Evolutionary conservation across 306 rosid genomes (phyloP), one percentile per base, ranked within the genome.

Genomic region (Vigna reflexopilosa): DNA sequence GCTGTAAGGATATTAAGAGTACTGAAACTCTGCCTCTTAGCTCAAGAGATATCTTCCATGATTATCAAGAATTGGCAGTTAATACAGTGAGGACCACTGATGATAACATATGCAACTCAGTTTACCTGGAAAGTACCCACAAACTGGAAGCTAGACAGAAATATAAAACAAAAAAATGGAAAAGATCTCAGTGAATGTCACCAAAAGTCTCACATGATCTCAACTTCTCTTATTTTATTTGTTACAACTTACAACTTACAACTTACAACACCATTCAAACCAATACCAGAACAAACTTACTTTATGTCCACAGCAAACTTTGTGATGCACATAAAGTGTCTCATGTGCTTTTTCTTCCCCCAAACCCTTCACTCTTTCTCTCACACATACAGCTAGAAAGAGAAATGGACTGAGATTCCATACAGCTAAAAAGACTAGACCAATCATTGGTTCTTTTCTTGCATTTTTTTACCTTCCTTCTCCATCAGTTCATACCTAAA

Each of bases 341-440:
- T 74, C 40, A 47, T 61, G 58, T 75, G 65, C 28, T 50, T 66
- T 80, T 80, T 57, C 76, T 47, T 24, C 45, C 34, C 67, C 67
- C 24, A 28, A 72, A 78, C 67, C 68, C 20, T 57, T 70, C 70
- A 9, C 66, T 54, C 63, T 51, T 65, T 50, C 67, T 72, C 62
- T 11, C 72, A 13, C n/a, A n/a, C 20, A 74, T 40, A 40, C 51
- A 65, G 70, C 22, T 36, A 59, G 72, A 24, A 57, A 67, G 57
- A 70, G 77, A 64, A 49, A 71, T 62, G 56, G 51, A 63, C 70
- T 67, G 76, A 84, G 90, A 88, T 87, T 87, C 94, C 83, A 75
- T 83, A 82, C 90, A 85, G 90, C 84, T 81, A 86, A 82, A 93
- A 90, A 88, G 91, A 78, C 81, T 78, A 77, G 77, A 77, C 81